These are phyloP conservation scores for Aspergillus fijiensis DNA, from an alignment of 2,329 filamentous ascomycete genomes.

Conservation along the genomic window DNA sequence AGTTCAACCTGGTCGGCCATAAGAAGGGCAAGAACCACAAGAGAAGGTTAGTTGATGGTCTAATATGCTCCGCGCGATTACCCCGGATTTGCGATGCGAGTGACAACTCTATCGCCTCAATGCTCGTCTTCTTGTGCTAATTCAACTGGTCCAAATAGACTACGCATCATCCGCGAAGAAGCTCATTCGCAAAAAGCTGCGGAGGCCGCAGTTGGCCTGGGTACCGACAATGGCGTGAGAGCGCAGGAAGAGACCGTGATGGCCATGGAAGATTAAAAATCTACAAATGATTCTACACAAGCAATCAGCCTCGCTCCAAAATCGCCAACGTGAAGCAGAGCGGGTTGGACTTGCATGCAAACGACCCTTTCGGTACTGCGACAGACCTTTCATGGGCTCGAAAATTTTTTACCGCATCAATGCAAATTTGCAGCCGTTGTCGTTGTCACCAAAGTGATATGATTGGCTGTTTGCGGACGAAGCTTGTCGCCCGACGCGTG, in stretches of 20 bases:
- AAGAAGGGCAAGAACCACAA: slow-evolving; percentile 89
- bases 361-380: not conserved
- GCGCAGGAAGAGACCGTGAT: slow-evolving; percentile 36
- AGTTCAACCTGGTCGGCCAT: slow-evolving; percentile 72
- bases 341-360: not conserved
- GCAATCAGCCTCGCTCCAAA: not conserved
- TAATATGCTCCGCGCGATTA: not conserved
- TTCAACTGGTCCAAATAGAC: slow-evolving; percentile 49
- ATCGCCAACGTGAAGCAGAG: slow-evolving; percentile 4
- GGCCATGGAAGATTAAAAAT: slow-evolving; percentile 45
- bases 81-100: slow-evolving; percentile 1
- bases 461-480: slow-evolving; percentile 16
- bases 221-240: slow-evolving; percentile 64
- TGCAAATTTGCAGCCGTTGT: slow-evolving; percentile 9
- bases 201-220: slow-evolving; percentile 73
- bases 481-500: slow-evolving; percentile 21
- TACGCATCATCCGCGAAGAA: slow-evolving; percentile 78
- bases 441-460: slow-evolving; percentile 16
- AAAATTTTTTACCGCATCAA: slow-evolving; percentile 7
- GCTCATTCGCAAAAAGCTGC: slow-evolving; percentile 84
- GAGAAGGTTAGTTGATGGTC: slow-evolving; percentile 61
- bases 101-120: slow-evolving; percentile 1
- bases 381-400: not conserved
- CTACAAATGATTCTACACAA: not conserved
- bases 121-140: slow-evolving; percentile 7